A percentile compares a stretch with the other conserved stretches of the same genome.
phyloP scores from a whole-genome alignment of 768 basidiomycete genomes.

The Lactifluus subvellereus region DNA sequence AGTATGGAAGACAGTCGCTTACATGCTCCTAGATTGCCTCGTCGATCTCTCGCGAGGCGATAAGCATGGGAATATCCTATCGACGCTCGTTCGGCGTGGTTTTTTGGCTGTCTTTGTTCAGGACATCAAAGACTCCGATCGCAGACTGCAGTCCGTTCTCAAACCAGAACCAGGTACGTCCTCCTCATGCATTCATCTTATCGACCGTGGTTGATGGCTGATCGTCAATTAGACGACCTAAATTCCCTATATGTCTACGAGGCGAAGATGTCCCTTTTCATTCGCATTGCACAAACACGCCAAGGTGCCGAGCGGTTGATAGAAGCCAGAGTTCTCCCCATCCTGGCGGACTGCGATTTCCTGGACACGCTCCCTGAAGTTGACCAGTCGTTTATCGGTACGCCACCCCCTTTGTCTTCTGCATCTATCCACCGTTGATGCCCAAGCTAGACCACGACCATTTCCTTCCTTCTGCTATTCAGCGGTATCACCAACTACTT shows the following conservation, averaged over 20 bases:
- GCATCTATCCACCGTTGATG: slow-evolving; percentile 13
- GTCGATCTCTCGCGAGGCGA: slow-evolving; percentile 65
- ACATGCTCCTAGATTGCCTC: slow-evolving; percentile 81
- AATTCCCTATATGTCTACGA: slow-evolving; percentile 93
- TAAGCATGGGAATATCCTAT: slow-evolving; percentile 57
- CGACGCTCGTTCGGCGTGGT: slow-evolving; percentile 62
- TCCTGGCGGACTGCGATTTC: slow-evolving; percentile 80
- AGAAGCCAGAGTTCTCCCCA: slow-evolving; percentile 67
- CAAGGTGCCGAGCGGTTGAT: slow-evolving; percentile 80
- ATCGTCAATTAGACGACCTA: slow-evolving; percentile 58
- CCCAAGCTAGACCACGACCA: slow-evolving; percentile 59
- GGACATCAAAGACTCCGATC: slow-evolving; percentile 79
- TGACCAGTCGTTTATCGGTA: slow-evolving; percentile 79
- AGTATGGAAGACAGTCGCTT: slow-evolving; percentile 95
- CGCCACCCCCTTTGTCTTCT: slow-evolving; percentile 18
- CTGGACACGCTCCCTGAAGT: slow-evolving; percentile 79
- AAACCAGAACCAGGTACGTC: slow-evolving; percentile 80
- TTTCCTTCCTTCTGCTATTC: slow-evolving; percentile 83
- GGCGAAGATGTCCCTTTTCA: slow-evolving; percentile 86
- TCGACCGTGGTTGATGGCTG: not conserved
- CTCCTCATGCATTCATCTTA: not conserved
- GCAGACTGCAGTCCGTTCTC: slow-evolving; percentile 64
- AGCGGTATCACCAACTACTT: slow-evolving; percentile 87
- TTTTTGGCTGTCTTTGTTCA: slow-evolving; percentile 76
- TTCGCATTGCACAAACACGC: slow-evolving; percentile 76